A percentile compares a stretch with the other conserved stretches of the same genome.
Evolutionary conservation across 805 yeast genomes (phyloP).

Genomic region (Starmerella bombicola): DNA sequence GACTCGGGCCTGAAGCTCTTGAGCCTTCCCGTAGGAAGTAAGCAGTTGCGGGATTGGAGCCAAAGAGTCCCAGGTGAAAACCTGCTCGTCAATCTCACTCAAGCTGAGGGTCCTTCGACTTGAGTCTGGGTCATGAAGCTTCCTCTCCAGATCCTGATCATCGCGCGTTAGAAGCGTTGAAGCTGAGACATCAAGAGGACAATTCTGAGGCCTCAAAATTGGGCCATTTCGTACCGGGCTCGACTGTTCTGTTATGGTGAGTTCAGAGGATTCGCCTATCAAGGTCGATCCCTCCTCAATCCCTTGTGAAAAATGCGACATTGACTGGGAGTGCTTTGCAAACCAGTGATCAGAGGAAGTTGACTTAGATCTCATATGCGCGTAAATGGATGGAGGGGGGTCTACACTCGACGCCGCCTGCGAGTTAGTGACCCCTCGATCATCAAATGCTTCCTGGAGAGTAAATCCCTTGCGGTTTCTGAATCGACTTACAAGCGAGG

Average conservation of each 20-base stretch:
- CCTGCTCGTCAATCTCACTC: slow-evolving; percentile 13
- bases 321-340: slow-evolving; percentile 1
- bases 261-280: no score
- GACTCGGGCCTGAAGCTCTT: slow-evolving; percentile 12
- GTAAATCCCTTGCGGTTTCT: neutral
- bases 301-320: neutral
- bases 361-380: slow-evolving; percentile 5
- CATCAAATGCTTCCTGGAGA: slow-evolving; percentile 11
- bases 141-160: no score
- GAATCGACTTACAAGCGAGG: slow-evolving; percentile 4
- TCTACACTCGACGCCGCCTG: neutral
- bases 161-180: no score
- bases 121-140: neutral
- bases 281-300: neutral
- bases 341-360: slow-evolving; percentile 11
- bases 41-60: slow-evolving; percentile 17
- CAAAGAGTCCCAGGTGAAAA: slow-evolving; percentile 19
- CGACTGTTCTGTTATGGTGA: no score
- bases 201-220: no score
- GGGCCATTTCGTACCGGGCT: no score
- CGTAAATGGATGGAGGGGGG: neutral
- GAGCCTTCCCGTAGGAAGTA: slow-evolving; percentile 16
- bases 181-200: no score
- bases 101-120: slow-evolving; percentile 18
- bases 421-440: neutral